These are phyloP conservation scores for Fomitiporia mediterranea DNA, from an alignment of 1,284 basidiomycete genomes.

Conservation along the genomic window DNA sequence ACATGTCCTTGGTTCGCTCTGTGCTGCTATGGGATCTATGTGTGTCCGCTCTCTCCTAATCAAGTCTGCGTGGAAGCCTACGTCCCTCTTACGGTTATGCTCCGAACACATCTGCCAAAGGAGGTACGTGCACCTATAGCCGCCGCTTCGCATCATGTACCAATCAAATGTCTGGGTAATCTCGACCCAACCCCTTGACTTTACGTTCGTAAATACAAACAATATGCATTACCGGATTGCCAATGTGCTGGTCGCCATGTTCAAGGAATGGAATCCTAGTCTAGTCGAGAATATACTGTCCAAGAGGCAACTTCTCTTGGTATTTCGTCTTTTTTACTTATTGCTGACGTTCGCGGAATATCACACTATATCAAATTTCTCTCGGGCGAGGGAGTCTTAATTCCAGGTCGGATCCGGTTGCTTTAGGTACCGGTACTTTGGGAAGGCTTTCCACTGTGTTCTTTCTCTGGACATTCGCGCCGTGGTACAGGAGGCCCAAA, in stretches of 20 bases:
- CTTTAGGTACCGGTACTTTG: conserved; percentile 17
- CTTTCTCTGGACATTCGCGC: conserved; percentile 11
- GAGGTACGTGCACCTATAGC: conserved; percentile 5
- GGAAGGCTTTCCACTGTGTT: conserved; percentile 14
- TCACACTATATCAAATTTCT: neutral
- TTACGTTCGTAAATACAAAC: neutral
- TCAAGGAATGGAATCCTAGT: too few species aligned
- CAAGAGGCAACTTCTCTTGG: too few species aligned
- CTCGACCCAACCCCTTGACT: neutral
- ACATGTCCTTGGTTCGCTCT: conserved; percentile 13
- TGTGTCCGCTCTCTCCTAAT: conserved; percentile 1
- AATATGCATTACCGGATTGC: too few species aligned
- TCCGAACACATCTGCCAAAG: neutral
- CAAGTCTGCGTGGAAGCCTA: conserved; percentile 11
- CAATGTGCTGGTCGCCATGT: too few species aligned
- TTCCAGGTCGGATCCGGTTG: conserved; percentile 12
- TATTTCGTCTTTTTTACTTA: neutral
- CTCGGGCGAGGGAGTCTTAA: too few species aligned
- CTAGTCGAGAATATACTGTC: too few species aligned
- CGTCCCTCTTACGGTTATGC: conserved; percentile 1
- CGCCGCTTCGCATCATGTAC: conserved; percentile 7
- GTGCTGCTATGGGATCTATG: conserved; percentile 1
- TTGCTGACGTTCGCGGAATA: neutral
- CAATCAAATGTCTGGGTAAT: neutral
- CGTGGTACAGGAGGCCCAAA: conserved; percentile 5